Percentiles rank a stretch among this genome's conserved stretches.
phyloP scores from a whole-genome alignment of 176 grass and related monocot species.

The Sorghum bicolor region Sorghum_bicolor_NCBIv3 NC_012870.2:77827501-77828000 shows the following conservation, averaged over 20 bases:
- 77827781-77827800: slow-evolving; percentile 34
- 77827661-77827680: slow-evolving; percentile 41
- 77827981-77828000: not conserved
- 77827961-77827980: not conserved
- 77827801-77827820: slow-evolving; percentile 5
- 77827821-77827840: slow-evolving; percentile 27
- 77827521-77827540: slow-evolving; percentile 60
- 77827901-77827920: not conserved
- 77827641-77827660: slow-evolving; percentile 49
- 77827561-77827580: slow-evolving; percentile 34
- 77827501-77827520: slow-evolving; percentile 58
- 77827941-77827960: not conserved
- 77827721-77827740: slow-evolving; percentile 53
- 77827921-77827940: not conserved
- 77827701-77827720: slow-evolving; percentile 63
- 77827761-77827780: slow-evolving; percentile 54
- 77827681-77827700: slow-evolving; percentile 56
- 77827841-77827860: slow-evolving; percentile 29
- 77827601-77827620: slow-evolving; percentile 77
- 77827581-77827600: slow-evolving; percentile 58
- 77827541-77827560: slow-evolving; percentile 31
- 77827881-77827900: not conserved
- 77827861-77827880: slow-evolving; percentile 32
- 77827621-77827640: slow-evolving; percentile 64
- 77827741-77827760: slow-evolving; percentile 38